These are phyloP conservation scores for Dryadomyces sulphureus DNA, from an alignment of 2,329 filamentous ascomycete genomes.

Conservation along the genomic window DNA sequence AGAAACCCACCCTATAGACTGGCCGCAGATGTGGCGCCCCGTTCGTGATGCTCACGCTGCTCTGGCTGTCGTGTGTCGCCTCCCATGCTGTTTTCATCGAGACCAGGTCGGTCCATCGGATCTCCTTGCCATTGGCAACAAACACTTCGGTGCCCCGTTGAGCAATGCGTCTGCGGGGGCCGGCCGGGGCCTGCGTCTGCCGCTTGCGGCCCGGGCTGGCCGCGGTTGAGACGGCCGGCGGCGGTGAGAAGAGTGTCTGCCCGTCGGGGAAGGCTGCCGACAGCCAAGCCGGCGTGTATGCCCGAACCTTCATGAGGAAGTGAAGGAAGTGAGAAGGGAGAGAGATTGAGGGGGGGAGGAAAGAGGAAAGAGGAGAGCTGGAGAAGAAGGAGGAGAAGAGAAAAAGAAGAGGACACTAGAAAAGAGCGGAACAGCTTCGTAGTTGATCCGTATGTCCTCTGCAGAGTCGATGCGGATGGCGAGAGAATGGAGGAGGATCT, in stretches of 20 bases:
- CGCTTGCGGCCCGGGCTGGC: conserved; percentile 21
- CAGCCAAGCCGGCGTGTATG: conserved; percentile 80
- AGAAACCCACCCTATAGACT: conserved; percentile 31
- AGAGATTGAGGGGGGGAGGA: not conserved
- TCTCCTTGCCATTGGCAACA: conserved; percentile 73
- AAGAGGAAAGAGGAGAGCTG: not conserved
- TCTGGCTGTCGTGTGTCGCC: conserved; percentile 18
- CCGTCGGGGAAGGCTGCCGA: conserved; percentile 56
- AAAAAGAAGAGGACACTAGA: not conserved
- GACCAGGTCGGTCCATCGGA: conserved; percentile 79
- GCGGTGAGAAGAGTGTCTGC: conserved; percentile 57
- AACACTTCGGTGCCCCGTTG: conserved; percentile 78
- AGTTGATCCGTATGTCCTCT: too few species aligned
- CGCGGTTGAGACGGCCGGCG: conserved; percentile 23
- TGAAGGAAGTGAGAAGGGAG: not conserved
- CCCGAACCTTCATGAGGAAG: conserved; percentile 62
- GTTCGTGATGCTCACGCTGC: conserved; percentile 12
- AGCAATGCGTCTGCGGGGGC: conserved; percentile 56
- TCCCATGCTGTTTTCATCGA: conserved; percentile 55
- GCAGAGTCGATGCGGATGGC: too few species aligned
- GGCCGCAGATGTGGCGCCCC: conserved; percentile 18
- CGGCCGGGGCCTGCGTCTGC: conserved; percentile 21
- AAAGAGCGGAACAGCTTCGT: not conserved
- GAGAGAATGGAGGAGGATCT: too few species aligned
- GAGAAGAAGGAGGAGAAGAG: not conserved